Percentiles rank a stretch among this genome's conserved stretches.
These are phyloP conservation scores for Tritrichomonas foetus DNA, from an alignment of 208 protist species.

Conservation along the genomic window DNA sequence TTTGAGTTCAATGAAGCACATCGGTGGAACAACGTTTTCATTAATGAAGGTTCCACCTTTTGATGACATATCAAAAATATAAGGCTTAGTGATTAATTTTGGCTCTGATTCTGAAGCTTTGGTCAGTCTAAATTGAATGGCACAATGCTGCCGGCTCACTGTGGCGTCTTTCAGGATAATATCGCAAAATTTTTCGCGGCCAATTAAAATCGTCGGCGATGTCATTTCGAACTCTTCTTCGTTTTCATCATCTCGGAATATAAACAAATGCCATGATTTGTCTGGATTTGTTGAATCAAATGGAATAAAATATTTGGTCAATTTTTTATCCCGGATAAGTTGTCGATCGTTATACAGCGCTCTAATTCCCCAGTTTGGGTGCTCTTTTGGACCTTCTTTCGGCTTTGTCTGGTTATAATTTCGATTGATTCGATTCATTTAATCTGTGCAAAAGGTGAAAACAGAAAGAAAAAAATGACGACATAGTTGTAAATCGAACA, in stretches of 20 bases:
- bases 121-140: neutral
- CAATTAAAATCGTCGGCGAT: neutral
- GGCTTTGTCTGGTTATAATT: too few relatives aligned
- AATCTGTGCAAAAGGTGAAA: too few relatives aligned
- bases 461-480: too few relatives aligned
- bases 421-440: too few relatives aligned
- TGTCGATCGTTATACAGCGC: neutral
- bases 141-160: neutral
- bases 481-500: too few relatives aligned
- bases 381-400: too few relatives aligned
- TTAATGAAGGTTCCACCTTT: neutral
- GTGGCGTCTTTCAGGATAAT: neutral
- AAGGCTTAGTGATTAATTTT: neutral
- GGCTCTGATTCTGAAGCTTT: neutral
- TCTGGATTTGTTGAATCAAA: neutral
- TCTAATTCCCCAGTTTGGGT: neutral
- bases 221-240: neutral
- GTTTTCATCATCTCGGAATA: neutral
- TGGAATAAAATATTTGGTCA: neutral
- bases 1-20: neutral
- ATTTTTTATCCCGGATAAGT: neutral
- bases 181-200: neutral
- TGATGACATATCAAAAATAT: slow-evolving; percentile 14
- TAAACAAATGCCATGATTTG: neutral
- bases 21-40: neutral